Base-by-base conservation (phyloP, 208 protist genomes). In the Leptomonas pyrrhocoris region DNA sequence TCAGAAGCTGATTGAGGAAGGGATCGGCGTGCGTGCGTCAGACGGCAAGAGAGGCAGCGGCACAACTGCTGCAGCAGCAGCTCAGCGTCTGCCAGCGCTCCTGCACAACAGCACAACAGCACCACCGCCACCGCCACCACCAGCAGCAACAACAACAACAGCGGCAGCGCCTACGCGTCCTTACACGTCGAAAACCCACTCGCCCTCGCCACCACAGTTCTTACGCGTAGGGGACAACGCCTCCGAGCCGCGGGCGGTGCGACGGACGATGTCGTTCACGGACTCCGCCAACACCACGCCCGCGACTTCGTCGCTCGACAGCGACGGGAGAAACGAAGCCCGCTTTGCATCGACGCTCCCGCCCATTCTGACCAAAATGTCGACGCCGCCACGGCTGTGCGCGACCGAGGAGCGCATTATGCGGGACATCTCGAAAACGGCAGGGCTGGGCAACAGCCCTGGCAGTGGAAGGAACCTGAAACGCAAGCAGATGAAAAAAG, bases 1-100 rank as follows among this genome's bases (percentile, higher is more conserved):
- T 64, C 82, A 93, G 40, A 57, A 84, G 59, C 78, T 94, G 18
- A 91, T 94, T 64, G 76, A 88, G 13, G 66, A 71, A 2, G 60
- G 63, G 38, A 72, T 79, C 3, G 74, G 61, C 13, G 69, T 70
- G 48, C 66, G 46, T 18, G 34, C 1, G 38, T 28, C 56, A 11
- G 56, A 9, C 2, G 30, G 9, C 25, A 59, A 25, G 18, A 6
- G 4, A 15, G 40, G 54, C 8, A 9, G 19, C 4, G 19, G 45
- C 45, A 42, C n/a, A n/a, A n/a, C n/a, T n/a, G n/a, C 28, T 23
- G 23, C 34, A 38, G 34, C 34, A 38, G 34, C 34, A 38, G 34
- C 34, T 4, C 45, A 46, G 30, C 60, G 31, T 2, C 46, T 65
- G 60, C 60, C 60, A 11, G 60, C 60, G 31, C 43, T 65, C 2